These are phyloP conservation scores for Populus trichocarpa DNA, from an alignment of 441 rosid genomes.

Conservation along the genomic window DNA sequence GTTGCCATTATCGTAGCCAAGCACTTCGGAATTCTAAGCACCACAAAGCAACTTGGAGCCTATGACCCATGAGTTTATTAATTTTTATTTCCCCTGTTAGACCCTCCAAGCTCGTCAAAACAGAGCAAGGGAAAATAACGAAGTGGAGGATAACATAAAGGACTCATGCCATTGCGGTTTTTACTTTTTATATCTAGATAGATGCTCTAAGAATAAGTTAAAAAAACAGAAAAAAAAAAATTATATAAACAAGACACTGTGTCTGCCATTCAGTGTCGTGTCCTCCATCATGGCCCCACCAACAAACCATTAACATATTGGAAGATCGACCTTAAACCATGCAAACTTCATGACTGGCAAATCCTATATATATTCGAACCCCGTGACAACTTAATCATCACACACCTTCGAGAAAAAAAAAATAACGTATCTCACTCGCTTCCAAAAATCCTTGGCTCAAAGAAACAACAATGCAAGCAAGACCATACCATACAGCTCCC, in stretches of 20 bases:
- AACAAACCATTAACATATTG: neutral
- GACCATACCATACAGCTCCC: constrained; percentile 24
- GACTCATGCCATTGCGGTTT: neutral
- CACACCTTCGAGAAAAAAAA: neutral
- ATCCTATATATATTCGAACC: neutral
- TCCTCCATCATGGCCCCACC: constrained; percentile 17
- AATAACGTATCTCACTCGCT: neutral
- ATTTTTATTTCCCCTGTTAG: too few relatives aligned
- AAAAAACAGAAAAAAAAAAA: neutral
- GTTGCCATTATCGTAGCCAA: neutral
- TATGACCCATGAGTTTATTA: too few relatives aligned
- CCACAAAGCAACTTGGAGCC: neutral
- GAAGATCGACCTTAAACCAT: neutral
- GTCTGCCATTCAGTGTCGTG: constrained; percentile 26
- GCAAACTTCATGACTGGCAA: neutral
- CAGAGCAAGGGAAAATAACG: neutral
- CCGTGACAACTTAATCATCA: neutral
- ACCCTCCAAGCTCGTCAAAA: neutral
- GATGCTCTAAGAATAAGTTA: neutral
- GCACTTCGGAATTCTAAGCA: neutral
- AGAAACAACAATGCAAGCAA: constrained; percentile 28
- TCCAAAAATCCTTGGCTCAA: neutral
- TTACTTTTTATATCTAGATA: neutral
- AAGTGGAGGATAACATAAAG: neutral
- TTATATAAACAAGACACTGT: neutral